Evolutionary conservation across 768 basidiomycete species (phyloP), one percentile per base, ranked within the genome.

Genomic region (Asterophora lycoperdoides): DNA sequence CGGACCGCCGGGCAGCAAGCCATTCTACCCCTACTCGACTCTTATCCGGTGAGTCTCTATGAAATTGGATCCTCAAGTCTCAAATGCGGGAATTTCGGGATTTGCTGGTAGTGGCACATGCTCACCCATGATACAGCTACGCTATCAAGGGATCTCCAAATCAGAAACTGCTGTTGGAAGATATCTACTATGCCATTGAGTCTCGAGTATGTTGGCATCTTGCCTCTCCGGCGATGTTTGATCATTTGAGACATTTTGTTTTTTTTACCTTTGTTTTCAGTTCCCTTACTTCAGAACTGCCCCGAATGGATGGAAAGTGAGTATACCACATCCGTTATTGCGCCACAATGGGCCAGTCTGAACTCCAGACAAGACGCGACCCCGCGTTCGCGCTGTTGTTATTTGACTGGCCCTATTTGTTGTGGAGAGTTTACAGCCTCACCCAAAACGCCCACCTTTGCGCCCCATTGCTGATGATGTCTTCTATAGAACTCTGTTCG

Each of bases 151-250:
- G 89, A 51, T 89, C 90, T 6, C 89, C 89, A 34, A 90, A 86
- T 63, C 86, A 88, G 67, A 90, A 89, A 62, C 66, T 93, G 48
- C 70, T 93, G 46, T 70, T 93, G 44, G 89, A 93, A 70, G 89
- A 93, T 66, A 92, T 93, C 46, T 93, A 93, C 65, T 92, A 91
- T 68, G 89, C 89, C 13, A 91, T 93, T 53, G 89, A 91, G 67
- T 89, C 87, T 44, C 78, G 89, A 60, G 89, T 91, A 68, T 63
- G 84, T 77, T 44, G 50, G 18, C 45, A 49, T 19, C 30, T 45
- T 41, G 30, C 28, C 32, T 39, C 42, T 29, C 36, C 29, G 23
- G 18, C 20, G 41, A 48, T 51, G 38, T 37, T 28, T 32, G 30
- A n/a, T 17, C n/a, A 39, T 37, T 41, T 44, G 35, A 28, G 29